Conservation (phyloP, 768 basidiomycete genomes). For the Podaxis sp. region DNA sequence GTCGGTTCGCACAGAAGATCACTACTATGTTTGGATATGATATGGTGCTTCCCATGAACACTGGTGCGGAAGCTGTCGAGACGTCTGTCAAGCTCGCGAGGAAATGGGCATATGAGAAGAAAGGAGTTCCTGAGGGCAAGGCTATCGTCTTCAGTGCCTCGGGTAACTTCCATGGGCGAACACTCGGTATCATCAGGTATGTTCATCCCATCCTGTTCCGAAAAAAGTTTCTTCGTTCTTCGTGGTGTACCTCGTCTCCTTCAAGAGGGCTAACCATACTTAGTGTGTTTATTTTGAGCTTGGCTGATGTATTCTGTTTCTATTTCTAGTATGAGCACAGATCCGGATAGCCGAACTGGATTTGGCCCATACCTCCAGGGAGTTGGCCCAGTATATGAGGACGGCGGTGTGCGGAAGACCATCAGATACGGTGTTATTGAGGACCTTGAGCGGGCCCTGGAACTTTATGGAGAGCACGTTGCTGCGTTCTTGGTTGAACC, state of each 20-base stretch:
- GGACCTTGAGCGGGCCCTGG: conserved; percentile 80
- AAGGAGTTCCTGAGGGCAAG: conserved; percentile 73
- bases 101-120: conserved; percentile 95
- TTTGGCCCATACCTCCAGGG: conserved; percentile 89
- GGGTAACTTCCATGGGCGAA: conserved; percentile 96
- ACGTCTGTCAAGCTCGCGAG: conserved; percentile 93
- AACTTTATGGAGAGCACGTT: conserved; percentile 73
- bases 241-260: too few relatives aligned
- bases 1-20: conserved; percentile 82
- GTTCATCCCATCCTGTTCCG: conserved; percentile 9
- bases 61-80: conserved; percentile 97
- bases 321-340: conserved; percentile 78
- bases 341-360: conserved; percentile 80
- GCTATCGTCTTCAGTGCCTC: conserved; percentile 83
- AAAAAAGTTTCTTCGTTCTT: not conserved
- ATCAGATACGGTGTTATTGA: conserved; percentile 84
- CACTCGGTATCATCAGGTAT: conserved; percentile 80
- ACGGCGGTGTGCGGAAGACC: conserved; percentile 38
- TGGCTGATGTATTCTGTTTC: not conserved
- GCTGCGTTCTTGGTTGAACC: conserved; percentile 97
- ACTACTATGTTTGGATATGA: conserved; percentile 87
- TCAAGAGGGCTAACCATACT: not conserved
- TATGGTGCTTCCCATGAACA: conserved; percentile 98
- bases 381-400: conserved; percentile 59
- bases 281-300: not conserved